Base-by-base conservation (phyloP, 495 filamentous ascomycete genomes). In the Tuber borchii region DNA sequence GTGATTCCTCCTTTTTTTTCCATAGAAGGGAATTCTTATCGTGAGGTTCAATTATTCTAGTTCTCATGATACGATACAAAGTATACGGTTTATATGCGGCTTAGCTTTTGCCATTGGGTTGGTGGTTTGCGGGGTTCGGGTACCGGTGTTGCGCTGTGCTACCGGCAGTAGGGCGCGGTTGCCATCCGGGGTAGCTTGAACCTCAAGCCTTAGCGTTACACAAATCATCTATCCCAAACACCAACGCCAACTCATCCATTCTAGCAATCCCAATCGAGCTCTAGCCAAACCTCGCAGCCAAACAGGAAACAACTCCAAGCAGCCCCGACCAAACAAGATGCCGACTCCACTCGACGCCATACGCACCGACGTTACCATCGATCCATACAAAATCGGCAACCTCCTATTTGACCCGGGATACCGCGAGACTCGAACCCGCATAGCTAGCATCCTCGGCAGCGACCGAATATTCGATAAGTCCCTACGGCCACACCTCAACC, bases 291-390 rank as follows among this genome's bases (percentile, higher is more conserved):
- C 2, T 65, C 56, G 31, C 56, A 65, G 31, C 56, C 56, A 65
- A 65, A 65, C 56, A 31, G 56, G 26, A 26, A 44, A 48, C 65
- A 26, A 46, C 19, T 9, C 19, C 40, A 76, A 40, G 73, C 22
- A 74, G 34, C 31, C 43, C 2, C 26, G 20, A 69, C 22, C 65
- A 78, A 75, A 37, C 61, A 42, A 26, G 39, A 77, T 81, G 78
- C 46, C 79, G 39, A 79, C 80, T 12, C 73, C 82, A 71, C 81
- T 82, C 40, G 70, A 82, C 45, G 45, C 74, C 34, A 78, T 81
- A 34, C 81, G 81, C 65, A 51, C 73, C n/a, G 70, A 70, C 6
- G 76, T 75, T 19, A 73, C 48, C n/a, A 69, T 82, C 44, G 73
- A 82, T 17, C 8, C 71, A 56, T 77, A 70, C 22, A 46, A 70